Evolutionary conservation across 257 asterid genomes (phyloP), one percentile per base, ranked within the genome.

Genomic region (Przewalskia tangutica): DNA sequence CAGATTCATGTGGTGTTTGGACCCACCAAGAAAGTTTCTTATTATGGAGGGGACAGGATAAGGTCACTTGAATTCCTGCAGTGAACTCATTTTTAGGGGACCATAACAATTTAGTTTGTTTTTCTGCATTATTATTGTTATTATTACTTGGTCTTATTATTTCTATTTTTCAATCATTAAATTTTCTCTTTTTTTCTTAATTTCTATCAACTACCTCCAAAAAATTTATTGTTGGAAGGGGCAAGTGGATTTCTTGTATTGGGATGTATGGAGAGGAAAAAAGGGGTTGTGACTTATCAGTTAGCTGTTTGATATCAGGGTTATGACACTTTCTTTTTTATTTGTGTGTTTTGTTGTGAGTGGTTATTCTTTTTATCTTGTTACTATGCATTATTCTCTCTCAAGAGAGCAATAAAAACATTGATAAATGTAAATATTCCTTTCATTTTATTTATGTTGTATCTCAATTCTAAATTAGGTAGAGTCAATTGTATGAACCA

Each of bases 31-130:
- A 75, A 80, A 87, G 82, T 66, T 77, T 63, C 82, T 54, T 81
- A 68, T 83, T 67, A 76, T 81, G 84, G 75, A 80, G 78, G 86
- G 73, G 84, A 85, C 88, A 83, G 53, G 89, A 87, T 80, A 83
- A 84, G 88, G 84, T 82, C 77, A 85, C 85, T 81, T 85, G 85
- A 79, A 81, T 87, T 83, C 67, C 38, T 80, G 65, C 84, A 65
- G 60, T 84, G 20, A 84, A 76, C 77, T 83, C 82, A 80, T 78
- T 60, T n/a, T 17, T 44, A 38, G 46, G 77, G 82, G 83, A 27
- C 85, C 77, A 62, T 70, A 66, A 54, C 32, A 44, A 17, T 7
- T n/a, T 51, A 60, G 13, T 6, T 50, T 81, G 59, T n/a, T 70
- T 42, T 40, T 50, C 56, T 23, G n/a, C 77, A 79, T 79, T 6